Evolutionary conservation across 2,329 filamentous ascomycete species (phyloP).

Genomic region (Talaromyces marneffei): DNA sequence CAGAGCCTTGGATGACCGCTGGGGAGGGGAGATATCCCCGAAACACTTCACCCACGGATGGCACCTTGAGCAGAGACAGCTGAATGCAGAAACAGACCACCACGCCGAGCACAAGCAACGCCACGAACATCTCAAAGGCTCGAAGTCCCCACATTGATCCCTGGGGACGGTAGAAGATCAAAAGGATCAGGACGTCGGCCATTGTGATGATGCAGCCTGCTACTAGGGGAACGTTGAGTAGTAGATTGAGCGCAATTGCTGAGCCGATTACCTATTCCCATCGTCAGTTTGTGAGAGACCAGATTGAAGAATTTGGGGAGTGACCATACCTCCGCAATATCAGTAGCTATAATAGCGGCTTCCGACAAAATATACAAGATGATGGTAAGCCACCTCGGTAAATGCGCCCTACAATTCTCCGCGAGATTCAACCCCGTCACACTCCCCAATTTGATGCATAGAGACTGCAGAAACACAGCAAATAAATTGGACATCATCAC

Average conservation of each 20-base stretch:
- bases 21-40: slow-evolving; percentile 51
- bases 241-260: slow-evolving; percentile 52
- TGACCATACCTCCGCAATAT: slow-evolving; percentile 57
- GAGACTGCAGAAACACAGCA: slow-evolving; percentile 44
- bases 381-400: slow-evolving; percentile 61
- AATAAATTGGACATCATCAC: slow-evolving; percentile 45
- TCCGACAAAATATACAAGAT: slow-evolving; percentile 59
- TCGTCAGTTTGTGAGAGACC: not conserved
- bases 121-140: slow-evolving; percentile 51
- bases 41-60: slow-evolving; percentile 49
- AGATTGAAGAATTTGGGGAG: not conserved
- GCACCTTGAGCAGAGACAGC: slow-evolving; percentile 47
- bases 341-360: slow-evolving; percentile 63
- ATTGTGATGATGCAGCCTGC: slow-evolving; percentile 54
- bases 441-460: slow-evolving; percentile 58
- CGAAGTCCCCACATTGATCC: slow-evolving; percentile 48
- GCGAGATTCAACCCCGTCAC: slow-evolving; percentile 64
- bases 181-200: slow-evolving; percentile 51
- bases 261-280: slow-evolving; percentile 51
- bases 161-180: slow-evolving; percentile 51
- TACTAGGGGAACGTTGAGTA: slow-evolving; percentile 49
- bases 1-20: slow-evolving; percentile 47
- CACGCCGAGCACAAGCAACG: slow-evolving; percentile 49
- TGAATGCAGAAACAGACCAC: slow-evolving; percentile 55
- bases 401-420: slow-evolving; percentile 58